Percentiles rank a stretch among this genome's conserved stretches.
These are phyloP conservation scores for Syzygium jambos DNA, from an alignment of 345 rosid genomes.

Conservation along the genomic window DNA sequence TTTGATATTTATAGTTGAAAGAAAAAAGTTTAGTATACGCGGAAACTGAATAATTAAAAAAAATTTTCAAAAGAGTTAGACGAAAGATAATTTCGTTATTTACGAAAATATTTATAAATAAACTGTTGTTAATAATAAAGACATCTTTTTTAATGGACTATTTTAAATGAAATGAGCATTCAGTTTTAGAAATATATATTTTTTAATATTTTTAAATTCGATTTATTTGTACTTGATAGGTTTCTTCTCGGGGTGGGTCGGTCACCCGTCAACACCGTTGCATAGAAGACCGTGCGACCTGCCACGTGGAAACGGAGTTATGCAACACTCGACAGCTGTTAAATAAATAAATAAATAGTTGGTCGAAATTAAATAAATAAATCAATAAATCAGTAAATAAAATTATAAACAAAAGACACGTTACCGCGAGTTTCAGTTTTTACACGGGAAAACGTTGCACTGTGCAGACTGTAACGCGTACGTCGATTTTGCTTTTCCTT, in stretches of 20 bases:
- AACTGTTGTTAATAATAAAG: too few species aligned
- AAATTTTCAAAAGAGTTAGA: too few species aligned
- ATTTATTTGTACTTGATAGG: neutral
- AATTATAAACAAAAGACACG: neutral
- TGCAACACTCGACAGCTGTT: neutral
- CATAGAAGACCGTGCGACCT: neutral
- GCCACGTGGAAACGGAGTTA: neutral
- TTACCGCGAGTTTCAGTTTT: neutral
- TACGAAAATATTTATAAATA: too few species aligned
- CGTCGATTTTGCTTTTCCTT: neutral
- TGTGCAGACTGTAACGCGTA: neutral
- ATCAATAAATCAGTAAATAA: neutral
- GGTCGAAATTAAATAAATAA: too few species aligned
- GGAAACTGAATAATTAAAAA: neutral
- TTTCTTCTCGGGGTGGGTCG: neutral
- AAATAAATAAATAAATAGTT: neutral
- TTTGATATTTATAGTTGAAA: neutral
- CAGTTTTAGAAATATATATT: neutral
- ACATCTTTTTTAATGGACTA: too few species aligned
- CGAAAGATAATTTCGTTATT: too few species aligned
- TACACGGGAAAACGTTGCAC: neutral
- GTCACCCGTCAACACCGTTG: neutral
- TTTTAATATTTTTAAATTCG: neutral
- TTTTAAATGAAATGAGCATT: too few species aligned
- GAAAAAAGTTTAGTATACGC: neutral